These are phyloP conservation scores for Tillandsia fasciculata DNA, from an alignment of 176 grass and related monocot genomes.

Conservation along the genomic window DNA sequence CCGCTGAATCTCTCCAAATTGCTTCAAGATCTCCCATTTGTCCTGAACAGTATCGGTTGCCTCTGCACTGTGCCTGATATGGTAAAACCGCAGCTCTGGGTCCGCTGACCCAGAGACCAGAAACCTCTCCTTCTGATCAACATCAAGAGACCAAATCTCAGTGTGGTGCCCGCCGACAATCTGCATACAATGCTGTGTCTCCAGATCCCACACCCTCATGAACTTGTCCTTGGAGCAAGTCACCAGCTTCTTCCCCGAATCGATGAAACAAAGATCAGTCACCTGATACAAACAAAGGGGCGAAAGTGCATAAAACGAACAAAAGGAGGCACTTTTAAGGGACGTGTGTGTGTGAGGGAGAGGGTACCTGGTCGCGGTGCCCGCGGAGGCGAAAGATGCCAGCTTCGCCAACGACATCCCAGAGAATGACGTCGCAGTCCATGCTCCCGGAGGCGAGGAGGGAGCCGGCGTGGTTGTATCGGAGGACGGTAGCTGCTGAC, in stretches of 20 bases:
- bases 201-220: constrained; percentile 92
- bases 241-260: constrained; percentile 89
- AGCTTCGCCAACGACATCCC: constrained; percentile 80
- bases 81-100: constrained; percentile 62
- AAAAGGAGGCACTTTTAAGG: not conserved
- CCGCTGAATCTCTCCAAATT: constrained; percentile 80
- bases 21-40: constrained; percentile 84
- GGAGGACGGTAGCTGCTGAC: constrained; percentile 57
- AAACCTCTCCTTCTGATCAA: constrained; percentile 58
- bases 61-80: constrained; percentile 36
- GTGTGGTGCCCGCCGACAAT: constrained; percentile 70
- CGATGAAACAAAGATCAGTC: constrained; percentile 72
- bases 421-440: constrained; percentile 87
- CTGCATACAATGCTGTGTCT: constrained; percentile 83
- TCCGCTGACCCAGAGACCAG: constrained; percentile 74
- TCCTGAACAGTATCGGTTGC: constrained; percentile 40
- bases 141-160: constrained; percentile 86
- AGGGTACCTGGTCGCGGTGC: constrained; percentile 73
- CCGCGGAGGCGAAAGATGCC: constrained; percentile 73
- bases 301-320: not conserved
- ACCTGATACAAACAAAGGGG: constrained; percentile 36
- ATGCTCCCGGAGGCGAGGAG: constrained; percentile 80
- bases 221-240: constrained; percentile 96
- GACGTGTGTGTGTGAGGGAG: not conserved
- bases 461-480: constrained; percentile 45